Evolutionary conservation across 2,329 filamentous ascomycete species (phyloP), one percentile per base, ranked within the genome.

Genomic region (Stylonectria norvegica): DNA sequence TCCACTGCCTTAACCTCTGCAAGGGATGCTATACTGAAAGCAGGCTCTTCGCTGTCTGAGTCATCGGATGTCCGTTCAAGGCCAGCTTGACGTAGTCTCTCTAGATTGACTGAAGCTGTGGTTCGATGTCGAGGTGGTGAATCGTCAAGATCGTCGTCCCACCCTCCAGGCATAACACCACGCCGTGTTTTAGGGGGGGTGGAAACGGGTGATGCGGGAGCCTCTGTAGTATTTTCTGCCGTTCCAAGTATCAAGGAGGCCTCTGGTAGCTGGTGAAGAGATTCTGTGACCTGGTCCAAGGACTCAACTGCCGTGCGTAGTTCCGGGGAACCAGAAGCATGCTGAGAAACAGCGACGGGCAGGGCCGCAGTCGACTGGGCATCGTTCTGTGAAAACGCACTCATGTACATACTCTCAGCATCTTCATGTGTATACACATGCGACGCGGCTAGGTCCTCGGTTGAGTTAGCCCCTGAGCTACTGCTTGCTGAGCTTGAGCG

Each of bases 381-480:
- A 22, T 65, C 60, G 2, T 64, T 60, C 18, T 75, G 65, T 2
- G 80, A 83, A 36, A 84, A 76, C 2, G 81, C 81, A 47, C 81
- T 91, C 81, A 89, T 83, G 54, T 93, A 94, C 82, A 94, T 86
- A 60, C 88, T 93, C 57, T 88, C 82, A 0, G 86, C 86, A 47
- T 91, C 86, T 46, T 89, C 85, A 43, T 89, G 85, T 23, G 79
- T 88, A 56, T 86, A 91, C 1, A 89, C 57, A 28, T 78, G 82
- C 5, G 87, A 91, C 47, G 78, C 68, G 3, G 75, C 64, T 15
- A 86, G 66, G 44, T 83, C 78, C 22, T 79, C 71, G 4, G 43
- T 36, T 17, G 52, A 50, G 4, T 42, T 39, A 11, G 28, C 38
- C 11, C 42, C 45, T 28, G 47, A 45, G 19, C 49, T 48, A 22